These are phyloP conservation scores for Gaultheria prostrata DNA, from an alignment of 148 eudicot species.

Conservation along the genomic window DNA sequence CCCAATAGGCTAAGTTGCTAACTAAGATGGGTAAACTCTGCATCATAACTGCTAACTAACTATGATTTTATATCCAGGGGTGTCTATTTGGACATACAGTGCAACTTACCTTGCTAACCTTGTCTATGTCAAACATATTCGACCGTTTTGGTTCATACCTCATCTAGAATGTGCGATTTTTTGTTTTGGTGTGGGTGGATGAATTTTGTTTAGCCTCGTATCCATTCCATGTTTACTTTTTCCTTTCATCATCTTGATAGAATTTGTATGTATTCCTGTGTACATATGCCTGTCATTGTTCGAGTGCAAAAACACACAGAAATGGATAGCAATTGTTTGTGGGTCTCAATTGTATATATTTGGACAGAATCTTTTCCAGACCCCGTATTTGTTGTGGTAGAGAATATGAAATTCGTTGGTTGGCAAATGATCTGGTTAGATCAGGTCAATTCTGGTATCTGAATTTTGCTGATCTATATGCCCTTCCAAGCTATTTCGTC, in stretches of 20 bases:
- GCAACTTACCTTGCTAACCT: neutral
- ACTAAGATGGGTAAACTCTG: neutral
- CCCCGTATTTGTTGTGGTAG: too few relatives aligned
- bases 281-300: slow-evolving; percentile 6
- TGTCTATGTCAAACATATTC: neutral
- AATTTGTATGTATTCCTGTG: neutral
- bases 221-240: neutral
- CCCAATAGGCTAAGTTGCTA: neutral
- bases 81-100: neutral
- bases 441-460: slow-evolving; percentile 15
- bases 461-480: neutral
- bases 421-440: slow-evolving; percentile 13
- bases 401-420: neutral
- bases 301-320: neutral
- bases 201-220: neutral
- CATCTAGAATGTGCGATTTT: neutral
- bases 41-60: neutral
- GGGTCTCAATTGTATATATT: neutral
- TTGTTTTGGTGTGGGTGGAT: neutral
- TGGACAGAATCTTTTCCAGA: neutral
- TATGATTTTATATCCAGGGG: neutral
- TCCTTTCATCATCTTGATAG: neutral
- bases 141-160: neutral
- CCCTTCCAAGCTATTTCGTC: neutral
- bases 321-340: neutral